A percentile compares a stretch with the other conserved stretches of the same genome.
phyloP scores from a whole-genome alignment of 2,329 filamentous ascomycete species.

The Colletotrichum higginsianum region DNA sequence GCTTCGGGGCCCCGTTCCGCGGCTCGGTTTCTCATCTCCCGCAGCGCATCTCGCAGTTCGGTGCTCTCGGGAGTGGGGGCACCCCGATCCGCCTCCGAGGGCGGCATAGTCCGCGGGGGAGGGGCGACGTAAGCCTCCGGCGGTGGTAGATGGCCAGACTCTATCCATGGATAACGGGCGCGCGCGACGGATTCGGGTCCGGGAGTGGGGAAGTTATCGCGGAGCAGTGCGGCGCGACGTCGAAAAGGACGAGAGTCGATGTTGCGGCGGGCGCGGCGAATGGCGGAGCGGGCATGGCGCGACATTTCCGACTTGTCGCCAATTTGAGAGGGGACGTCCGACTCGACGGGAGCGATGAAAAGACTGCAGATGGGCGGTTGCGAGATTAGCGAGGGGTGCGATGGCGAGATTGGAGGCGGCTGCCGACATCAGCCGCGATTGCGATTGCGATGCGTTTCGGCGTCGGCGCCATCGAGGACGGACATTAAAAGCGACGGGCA shows the following conservation, averaged over 20 bases:
- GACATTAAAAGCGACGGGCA: background rate
- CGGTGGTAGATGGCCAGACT: slow-evolving; percentile 40
- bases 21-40: slow-evolving; percentile 20
- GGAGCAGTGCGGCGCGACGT: slow-evolving; percentile 45
- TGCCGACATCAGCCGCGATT: slow-evolving; percentile 34
- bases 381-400: slow-evolving; percentile 33
- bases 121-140: slow-evolving; percentile 40
- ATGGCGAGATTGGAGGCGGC: slow-evolving; percentile 10
- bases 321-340: slow-evolving; percentile 57
- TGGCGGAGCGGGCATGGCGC: slow-evolving; percentile 55
- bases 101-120: slow-evolving; percentile 26
- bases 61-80: slow-evolving; percentile 19
- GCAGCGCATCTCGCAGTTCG: slow-evolving; percentile 28
- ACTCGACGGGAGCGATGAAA: slow-evolving; percentile 63
- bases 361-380: slow-evolving; percentile 52
- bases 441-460: slow-evolving; percentile 36
- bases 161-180: slow-evolving; percentile 43
- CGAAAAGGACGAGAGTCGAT: slow-evolving; percentile 52
- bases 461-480: slow-evolving; percentile 14
- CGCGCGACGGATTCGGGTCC: slow-evolving; percentile 31
- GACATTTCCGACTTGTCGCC: slow-evolving; percentile 46
- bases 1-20: slow-evolving; percentile 10
- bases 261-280: slow-evolving; percentile 55
- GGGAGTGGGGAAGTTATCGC: slow-evolving; percentile 40
- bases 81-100: slow-evolving; percentile 15